Conservation (phyloP, 768 basidiomycete genomes). For the Amanita subjunquillea region DNA sequence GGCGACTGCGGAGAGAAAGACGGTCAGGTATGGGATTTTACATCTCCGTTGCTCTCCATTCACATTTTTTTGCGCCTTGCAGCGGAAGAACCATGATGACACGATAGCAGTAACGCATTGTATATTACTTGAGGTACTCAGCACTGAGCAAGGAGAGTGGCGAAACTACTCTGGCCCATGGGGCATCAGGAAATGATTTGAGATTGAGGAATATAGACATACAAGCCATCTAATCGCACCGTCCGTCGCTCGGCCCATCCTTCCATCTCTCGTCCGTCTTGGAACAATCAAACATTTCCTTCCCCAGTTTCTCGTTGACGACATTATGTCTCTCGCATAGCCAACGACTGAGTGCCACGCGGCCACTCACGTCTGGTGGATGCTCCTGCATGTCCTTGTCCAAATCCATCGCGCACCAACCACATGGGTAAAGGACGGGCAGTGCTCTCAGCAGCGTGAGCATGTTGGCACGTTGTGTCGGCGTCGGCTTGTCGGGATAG, state of each 20-base stretch:
- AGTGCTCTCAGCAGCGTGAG: constrained; percentile 65
- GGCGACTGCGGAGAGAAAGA: constrained; percentile 76
- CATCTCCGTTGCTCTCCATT: not conserved
- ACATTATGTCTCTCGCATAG: constrained; percentile 89
- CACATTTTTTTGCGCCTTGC: constrained; percentile 9
- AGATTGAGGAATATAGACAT: not conserved
- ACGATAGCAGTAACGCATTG: constrained; percentile 14
- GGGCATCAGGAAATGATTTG: not conserved
- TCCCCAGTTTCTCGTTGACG: constrained; percentile 82
- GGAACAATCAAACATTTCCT: constrained; percentile 71
- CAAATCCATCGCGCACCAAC: constrained; percentile 77
- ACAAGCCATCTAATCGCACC: constrained; percentile 49
- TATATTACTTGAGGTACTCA: not conserved
- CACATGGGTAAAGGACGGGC: constrained; percentile 82
- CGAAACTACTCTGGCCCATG: not conserved
- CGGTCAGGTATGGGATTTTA: constrained; percentile 57
- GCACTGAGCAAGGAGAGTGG: not conserved
- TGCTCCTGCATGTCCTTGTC: constrained; percentile 52
- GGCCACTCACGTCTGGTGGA: constrained; percentile 73
- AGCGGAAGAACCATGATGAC: constrained; percentile 51
- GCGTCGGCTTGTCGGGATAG: constrained; percentile 77
- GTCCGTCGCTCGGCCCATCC: constrained; percentile 81
- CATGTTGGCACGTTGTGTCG: constrained; percentile 77
- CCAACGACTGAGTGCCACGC: constrained; percentile 67
- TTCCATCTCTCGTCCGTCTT: constrained; percentile 86